Conservation (phyloP, 2,329 filamentous ascomycete genomes). For the Claviceps africana region DNA sequence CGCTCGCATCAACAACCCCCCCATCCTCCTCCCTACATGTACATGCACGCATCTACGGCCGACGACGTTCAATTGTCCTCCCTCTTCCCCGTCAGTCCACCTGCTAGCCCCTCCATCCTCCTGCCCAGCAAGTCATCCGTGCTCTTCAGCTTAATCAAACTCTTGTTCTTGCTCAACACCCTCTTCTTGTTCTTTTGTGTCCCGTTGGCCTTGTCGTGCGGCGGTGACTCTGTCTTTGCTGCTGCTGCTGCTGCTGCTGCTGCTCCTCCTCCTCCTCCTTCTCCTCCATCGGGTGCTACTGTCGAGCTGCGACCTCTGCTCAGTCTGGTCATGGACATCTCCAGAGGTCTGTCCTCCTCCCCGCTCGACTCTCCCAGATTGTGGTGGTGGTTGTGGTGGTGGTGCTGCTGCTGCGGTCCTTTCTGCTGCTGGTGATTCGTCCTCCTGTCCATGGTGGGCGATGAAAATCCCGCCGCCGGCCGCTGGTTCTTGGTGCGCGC, state of each 20-base stretch:
- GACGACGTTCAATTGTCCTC: constrained; percentile 22
- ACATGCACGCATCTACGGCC: not conserved
- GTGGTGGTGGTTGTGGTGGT: constrained; percentile 14
- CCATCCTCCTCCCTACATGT: not conserved
- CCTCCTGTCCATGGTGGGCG: not conserved
- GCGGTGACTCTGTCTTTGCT: constrained; percentile 10
- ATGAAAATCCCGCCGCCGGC: not conserved
- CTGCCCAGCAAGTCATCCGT: constrained; percentile 42
- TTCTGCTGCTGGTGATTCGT: constrained; percentile 8
- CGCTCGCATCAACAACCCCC: not conserved
- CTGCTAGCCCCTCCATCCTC: constrained; percentile 44
- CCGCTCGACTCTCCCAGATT: constrained; percentile 46
- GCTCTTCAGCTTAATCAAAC: constrained; percentile 39
- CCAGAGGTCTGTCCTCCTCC: constrained; percentile 68
- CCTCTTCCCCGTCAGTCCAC: constrained; percentile 34
- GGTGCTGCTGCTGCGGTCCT: constrained; percentile 14
- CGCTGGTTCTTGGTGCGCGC: constrained; percentile 15
- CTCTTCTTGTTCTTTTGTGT: constrained; percentile 13
- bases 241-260: constrained; percentile 7
- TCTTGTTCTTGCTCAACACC: constrained; percentile 28
- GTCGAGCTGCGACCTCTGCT: constrained; percentile 20
- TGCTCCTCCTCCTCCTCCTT: not conserved
- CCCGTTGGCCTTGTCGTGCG: constrained; percentile 3
- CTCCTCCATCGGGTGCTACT: constrained; percentile 10
- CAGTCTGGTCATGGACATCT: constrained; percentile 55